These are phyloP conservation scores for Suillus occidentalis DNA, from an alignment of 768 basidiomycete genomes.

Conservation along the genomic window DNA sequence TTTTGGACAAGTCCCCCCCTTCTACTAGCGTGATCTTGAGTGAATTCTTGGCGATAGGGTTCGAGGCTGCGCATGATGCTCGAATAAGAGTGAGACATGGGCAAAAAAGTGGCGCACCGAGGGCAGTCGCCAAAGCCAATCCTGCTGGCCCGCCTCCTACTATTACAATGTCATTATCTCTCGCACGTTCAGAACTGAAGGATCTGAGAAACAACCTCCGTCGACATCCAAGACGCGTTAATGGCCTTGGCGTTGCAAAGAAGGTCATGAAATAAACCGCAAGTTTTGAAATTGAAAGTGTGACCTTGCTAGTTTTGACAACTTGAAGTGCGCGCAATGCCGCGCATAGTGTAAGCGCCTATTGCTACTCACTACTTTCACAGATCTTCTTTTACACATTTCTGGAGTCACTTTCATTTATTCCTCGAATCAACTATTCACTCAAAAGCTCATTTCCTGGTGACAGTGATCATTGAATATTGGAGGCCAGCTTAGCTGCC, in stretches of 20 bases:
- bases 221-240: slow-evolving; percentile 9
- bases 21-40: slow-evolving; percentile 76
- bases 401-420: not conserved
- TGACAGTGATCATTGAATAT: not conserved
- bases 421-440: not conserved
- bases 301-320: not conserved
- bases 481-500: not conserved
- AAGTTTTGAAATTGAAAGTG: not conserved
- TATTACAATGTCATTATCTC: slow-evolving; percentile 84
- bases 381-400: not conserved
- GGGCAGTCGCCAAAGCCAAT: slow-evolving; percentile 82
- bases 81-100: not conserved
- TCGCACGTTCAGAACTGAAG: slow-evolving; percentile 23
- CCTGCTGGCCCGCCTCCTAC: slow-evolving; percentile 95
- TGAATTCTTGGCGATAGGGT: slow-evolving; percentile 47
- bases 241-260: slow-evolving; percentile 8
- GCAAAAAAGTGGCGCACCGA: slow-evolving; percentile 52
- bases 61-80: slow-evolving; percentile 46
- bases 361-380: not conserved
- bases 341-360: not conserved
- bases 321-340: too few species aligned
- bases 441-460: not conserved
- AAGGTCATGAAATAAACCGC: slow-evolving; percentile 13
- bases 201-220: slow-evolving; percentile 11
- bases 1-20: slow-evolving; percentile 70